Evolutionary conservation across 2,329 filamentous ascomycete genomes (phyloP).

Genomic region (Zymoseptoria crescenta): DNA sequence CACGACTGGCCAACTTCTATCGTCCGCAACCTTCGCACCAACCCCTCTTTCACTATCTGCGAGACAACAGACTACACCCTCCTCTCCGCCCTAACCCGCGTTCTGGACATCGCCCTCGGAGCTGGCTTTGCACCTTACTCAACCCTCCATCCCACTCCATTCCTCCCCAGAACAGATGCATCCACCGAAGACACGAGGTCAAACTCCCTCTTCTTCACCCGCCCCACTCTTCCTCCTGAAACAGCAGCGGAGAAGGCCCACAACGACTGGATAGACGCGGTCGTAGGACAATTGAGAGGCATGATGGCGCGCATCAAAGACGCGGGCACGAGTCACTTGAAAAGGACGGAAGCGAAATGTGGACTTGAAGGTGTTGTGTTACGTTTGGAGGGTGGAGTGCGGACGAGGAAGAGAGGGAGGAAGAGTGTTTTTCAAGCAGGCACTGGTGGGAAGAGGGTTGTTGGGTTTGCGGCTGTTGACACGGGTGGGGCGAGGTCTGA

Average conservation of each 20-base stretch:
- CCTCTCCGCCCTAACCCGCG: constrained; percentile 55
- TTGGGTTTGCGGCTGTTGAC: neutral
- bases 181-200: neutral
- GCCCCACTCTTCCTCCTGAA: constrained; percentile 1
- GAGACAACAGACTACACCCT: constrained; percentile 59
- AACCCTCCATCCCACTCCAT: constrained; percentile 9
- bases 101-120: constrained; percentile 70
- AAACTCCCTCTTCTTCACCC: constrained; percentile 5
- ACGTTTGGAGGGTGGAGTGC: constrained; percentile 62
- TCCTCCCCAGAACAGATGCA: neutral
- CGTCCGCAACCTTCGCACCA: constrained; percentile 15
- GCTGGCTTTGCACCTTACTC: constrained; percentile 42
- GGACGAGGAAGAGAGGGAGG: constrained; percentile 46
- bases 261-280: constrained; percentile 61
- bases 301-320: constrained; percentile 16
- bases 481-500: neutral
- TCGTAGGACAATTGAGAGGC: constrained; percentile 52
- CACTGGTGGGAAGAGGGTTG: neutral
- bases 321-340: constrained; percentile 62
- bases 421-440: constrained; percentile 21
- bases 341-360: constrained; percentile 68
- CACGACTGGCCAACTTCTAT: constrained; percentile 20
- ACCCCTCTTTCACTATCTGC: constrained; percentile 45
- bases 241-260: constrained; percentile 45
- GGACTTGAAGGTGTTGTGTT: constrained; percentile 66